Conservation (phyloP, 176 grass and related monocot genomes). For the Avena sativa region DNA sequence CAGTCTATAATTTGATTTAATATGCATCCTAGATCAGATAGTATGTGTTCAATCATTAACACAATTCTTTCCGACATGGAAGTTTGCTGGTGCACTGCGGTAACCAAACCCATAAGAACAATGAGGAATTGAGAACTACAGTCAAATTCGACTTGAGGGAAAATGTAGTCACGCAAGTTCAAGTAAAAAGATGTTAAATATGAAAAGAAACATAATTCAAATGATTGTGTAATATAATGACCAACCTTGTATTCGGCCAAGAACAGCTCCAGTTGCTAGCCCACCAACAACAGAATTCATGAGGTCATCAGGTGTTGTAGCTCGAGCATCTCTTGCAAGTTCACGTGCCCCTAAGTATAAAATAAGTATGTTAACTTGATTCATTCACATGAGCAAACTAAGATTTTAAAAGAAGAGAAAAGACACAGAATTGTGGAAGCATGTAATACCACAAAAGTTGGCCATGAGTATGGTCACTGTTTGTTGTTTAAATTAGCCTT, state of each 20-base stretch:
- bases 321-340: slow-evolving; percentile 93
- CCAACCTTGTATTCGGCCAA: slow-evolving; percentile 92
- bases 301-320: slow-evolving; percentile 70
- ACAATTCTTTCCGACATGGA: not conserved
- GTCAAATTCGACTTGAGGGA: not conserved
- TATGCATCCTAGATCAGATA: slow-evolving; percentile 6
- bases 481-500: not conserved
- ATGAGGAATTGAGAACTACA: slow-evolving; percentile 1
- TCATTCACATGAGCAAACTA: slow-evolving; percentile 14
- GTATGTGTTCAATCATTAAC: not conserved
- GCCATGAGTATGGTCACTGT: not conserved
- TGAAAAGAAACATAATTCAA: slow-evolving; percentile 17
- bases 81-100: not conserved
- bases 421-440: not conserved
- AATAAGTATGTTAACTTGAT: slow-evolving; percentile 6
- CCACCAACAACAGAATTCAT: slow-evolving; percentile 90
- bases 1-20: not conserved
- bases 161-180: not conserved
- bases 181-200: slow-evolving; percentile 5
- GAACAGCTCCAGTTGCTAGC: slow-evolving; percentile 83
- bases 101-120: not conserved
- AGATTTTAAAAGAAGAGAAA: slow-evolving; percentile 11
- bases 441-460: not conserved
- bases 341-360: slow-evolving; percentile 68
- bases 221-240: slow-evolving; percentile 8